These are phyloP conservation scores for Pseudonectria buxi DNA, from an alignment of 2,329 filamentous ascomycete genomes.

Conservation along the genomic window DNA sequence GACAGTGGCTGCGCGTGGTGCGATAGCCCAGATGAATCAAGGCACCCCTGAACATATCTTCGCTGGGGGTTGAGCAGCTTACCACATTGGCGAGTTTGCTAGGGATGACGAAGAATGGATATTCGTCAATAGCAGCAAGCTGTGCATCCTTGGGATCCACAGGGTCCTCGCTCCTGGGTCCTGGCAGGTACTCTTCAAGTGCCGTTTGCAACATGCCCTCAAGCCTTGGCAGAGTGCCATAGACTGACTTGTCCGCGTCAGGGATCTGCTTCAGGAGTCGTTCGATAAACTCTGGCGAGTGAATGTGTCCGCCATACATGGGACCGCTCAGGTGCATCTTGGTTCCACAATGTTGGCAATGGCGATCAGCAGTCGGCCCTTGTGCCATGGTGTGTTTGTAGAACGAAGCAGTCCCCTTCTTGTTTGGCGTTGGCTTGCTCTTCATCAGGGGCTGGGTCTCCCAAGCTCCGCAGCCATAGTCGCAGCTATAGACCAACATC, in stretches of 20 bases:
- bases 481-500: slow-evolving; percentile 90
- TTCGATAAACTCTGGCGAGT: slow-evolving; percentile 76
- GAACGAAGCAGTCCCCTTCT: slow-evolving; percentile 61
- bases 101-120: slow-evolving; percentile 83
- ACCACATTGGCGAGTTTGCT: slow-evolving; percentile 68
- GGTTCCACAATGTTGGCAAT: slow-evolving; percentile 76
- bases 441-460: slow-evolving; percentile 70
- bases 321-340: slow-evolving; percentile 86
- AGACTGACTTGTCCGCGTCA: slow-evolving; percentile 58
- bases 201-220: slow-evolving; percentile 89
- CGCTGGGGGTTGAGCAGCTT: slow-evolving; percentile 72
- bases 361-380: slow-evolving; percentile 58
- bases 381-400: slow-evolving; percentile 74
- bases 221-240: slow-evolving; percentile 73
- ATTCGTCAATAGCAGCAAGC: slow-evolving; percentile 60
- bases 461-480: slow-evolving; percentile 87
- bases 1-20: slow-evolving; percentile 80
- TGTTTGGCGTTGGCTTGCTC: slow-evolving; percentile 60
- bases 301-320: slow-evolving; percentile 89
- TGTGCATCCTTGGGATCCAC: slow-evolving; percentile 39
- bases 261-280: slow-evolving; percentile 69
- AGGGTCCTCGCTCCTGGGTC: slow-evolving; percentile 28
- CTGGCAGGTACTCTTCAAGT: slow-evolving; percentile 60
- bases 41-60: slow-evolving; percentile 74
- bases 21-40: slow-evolving; percentile 73